Conservation (phyloP, 2,329 filamentous ascomycete genomes). For the Cercospora nicotianae region DNA sequence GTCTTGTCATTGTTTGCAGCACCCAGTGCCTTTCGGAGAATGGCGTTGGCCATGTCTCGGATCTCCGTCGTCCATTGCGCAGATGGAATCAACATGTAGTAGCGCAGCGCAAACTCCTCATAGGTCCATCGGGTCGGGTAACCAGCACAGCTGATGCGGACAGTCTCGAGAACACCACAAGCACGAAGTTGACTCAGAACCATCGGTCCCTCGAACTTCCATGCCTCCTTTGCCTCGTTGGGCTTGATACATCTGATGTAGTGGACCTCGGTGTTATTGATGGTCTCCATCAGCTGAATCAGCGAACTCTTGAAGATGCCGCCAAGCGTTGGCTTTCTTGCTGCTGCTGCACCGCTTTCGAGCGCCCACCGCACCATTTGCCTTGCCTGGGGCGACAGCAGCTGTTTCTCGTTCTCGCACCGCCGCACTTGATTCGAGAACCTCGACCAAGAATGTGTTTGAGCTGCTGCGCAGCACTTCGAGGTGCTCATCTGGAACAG, state of each 20-base stretch:
- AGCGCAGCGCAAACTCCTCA: constrained; percentile 93
- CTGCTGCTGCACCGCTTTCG: constrained; percentile 89
- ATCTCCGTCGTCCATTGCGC: constrained; percentile 91
- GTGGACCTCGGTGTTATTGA: constrained; percentile 96
- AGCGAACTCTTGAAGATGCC: constrained; percentile 98
- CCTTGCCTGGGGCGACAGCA: constrained; percentile 62
- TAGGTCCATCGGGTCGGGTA: constrained; percentile 99
- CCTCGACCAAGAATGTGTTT: constrained; percentile 80
- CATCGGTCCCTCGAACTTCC: constrained; percentile 99
- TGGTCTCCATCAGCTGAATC: constrained; percentile 96
- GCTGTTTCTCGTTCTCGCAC: constrained; percentile 84
- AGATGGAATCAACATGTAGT: constrained; percentile 96
- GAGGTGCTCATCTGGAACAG: constrained; percentile 97
- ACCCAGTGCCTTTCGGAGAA: constrained; percentile 81
- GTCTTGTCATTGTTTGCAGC: constrained; percentile 62
- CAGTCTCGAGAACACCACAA: constrained; percentile 97
- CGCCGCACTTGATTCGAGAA: constrained; percentile 79
- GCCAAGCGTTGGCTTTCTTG: constrained; percentile 93
- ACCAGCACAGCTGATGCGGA: constrained; percentile 93
- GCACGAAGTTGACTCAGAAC: constrained; percentile 94
- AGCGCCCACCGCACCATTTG: constrained; percentile 69
- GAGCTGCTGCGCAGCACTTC: constrained; percentile 81
- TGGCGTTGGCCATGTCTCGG: constrained; percentile 87
- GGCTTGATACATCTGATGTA: constrained; percentile 99
- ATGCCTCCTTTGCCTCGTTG: constrained; percentile 92